Evolutionary conservation across 2,329 filamentous ascomycete species (phyloP).

Genomic region (Penicillium polonicum): DNA sequence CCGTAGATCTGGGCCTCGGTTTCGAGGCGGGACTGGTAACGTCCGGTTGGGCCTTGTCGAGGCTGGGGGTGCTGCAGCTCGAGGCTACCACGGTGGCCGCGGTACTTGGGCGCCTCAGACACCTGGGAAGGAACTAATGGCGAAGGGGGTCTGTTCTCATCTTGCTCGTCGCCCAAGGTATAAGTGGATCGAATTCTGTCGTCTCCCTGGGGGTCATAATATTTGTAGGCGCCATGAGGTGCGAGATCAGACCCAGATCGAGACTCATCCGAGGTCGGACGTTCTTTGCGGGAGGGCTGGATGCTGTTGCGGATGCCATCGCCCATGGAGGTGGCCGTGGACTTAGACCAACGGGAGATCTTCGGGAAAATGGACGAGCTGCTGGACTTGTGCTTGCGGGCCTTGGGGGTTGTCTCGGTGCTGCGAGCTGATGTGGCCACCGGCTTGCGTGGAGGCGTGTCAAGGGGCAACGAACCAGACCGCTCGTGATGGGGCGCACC

Average conservation of each 20-base stretch:
- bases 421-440: constrained; percentile 54
- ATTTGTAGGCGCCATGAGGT: constrained; percentile 57
- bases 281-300: constrained; percentile 55
- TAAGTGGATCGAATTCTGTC: constrained; percentile 46
- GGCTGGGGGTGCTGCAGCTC: constrained; percentile 66
- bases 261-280: constrained; percentile 65
- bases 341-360: constrained; percentile 96
- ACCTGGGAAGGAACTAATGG: constrained; percentile 61
- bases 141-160: constrained; percentile 54
- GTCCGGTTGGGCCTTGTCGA: constrained; percentile 59
- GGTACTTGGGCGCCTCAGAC: constrained; percentile 61
- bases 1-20: constrained; percentile 58
- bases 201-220: constrained; percentile 48
- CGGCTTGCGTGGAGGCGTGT: constrained; percentile 46
- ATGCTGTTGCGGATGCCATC: constrained; percentile 70
- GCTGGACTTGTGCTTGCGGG: constrained; percentile 84
- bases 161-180: constrained; percentile 43
- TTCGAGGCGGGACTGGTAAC: constrained; percentile 62
- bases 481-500: constrained; percentile 47
- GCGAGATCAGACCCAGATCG: constrained; percentile 74
- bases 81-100: constrained; percentile 62
- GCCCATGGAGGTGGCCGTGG: constrained; percentile 82
- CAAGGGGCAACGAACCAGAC: constrained; percentile 45
- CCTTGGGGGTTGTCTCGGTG: constrained; percentile 74
- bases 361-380: constrained; percentile 83